Conservation (phyloP, 2,329 filamentous ascomycete species). For the Sporothrix dimorphospora region DNA sequence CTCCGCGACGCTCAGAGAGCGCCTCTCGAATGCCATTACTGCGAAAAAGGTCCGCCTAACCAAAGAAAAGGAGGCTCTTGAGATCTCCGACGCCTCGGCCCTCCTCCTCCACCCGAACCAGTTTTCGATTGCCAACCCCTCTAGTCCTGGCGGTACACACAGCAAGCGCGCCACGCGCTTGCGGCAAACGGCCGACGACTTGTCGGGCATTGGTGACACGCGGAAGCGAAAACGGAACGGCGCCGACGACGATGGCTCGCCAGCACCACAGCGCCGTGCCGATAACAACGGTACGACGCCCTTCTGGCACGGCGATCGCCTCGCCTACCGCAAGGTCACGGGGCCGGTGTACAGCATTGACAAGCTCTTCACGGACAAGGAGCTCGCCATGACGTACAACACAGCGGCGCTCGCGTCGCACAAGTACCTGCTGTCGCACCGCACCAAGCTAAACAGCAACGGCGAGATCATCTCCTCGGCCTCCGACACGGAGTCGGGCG, state of each 20-base stretch:
- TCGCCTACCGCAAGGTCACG: slow-evolving; percentile 58
- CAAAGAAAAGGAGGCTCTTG: slow-evolving; percentile 68
- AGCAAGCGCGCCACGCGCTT: slow-evolving; percentile 65
- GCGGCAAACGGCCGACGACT: slow-evolving; percentile 63
- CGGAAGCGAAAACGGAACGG: slow-evolving; percentile 66
- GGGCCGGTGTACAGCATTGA: slow-evolving; percentile 67
- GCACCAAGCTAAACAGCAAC: slow-evolving; percentile 52
- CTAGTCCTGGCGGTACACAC: slow-evolving; percentile 65
- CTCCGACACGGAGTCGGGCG: slow-evolving; percentile 58
- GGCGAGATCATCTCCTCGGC: slow-evolving; percentile 55
- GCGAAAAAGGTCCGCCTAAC: slow-evolving; percentile 66
- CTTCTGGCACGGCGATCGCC: slow-evolving; percentile 65
- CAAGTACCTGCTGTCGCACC: slow-evolving; percentile 63
- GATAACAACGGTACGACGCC: slow-evolving; percentile 63
- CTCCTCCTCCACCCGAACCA: slow-evolving; percentile 69
- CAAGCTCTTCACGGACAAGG: slow-evolving; percentile 72
- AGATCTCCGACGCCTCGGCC: slow-evolving; percentile 68
- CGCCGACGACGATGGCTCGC: slow-evolving; percentile 63
- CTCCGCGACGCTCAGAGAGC: slow-evolving; percentile 64
- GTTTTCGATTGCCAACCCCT: slow-evolving; percentile 66
- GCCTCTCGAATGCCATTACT: slow-evolving; percentile 67
- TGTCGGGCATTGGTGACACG: slow-evolving; percentile 56
- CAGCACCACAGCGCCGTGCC: slow-evolving; percentile 59
- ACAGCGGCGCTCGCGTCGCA: slow-evolving; percentile 64
- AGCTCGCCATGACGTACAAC: slow-evolving; percentile 68